Evolutionary conservation across 179 eudicot genomes (phyloP).

Genomic region (Silene vulgaris): DNA sequence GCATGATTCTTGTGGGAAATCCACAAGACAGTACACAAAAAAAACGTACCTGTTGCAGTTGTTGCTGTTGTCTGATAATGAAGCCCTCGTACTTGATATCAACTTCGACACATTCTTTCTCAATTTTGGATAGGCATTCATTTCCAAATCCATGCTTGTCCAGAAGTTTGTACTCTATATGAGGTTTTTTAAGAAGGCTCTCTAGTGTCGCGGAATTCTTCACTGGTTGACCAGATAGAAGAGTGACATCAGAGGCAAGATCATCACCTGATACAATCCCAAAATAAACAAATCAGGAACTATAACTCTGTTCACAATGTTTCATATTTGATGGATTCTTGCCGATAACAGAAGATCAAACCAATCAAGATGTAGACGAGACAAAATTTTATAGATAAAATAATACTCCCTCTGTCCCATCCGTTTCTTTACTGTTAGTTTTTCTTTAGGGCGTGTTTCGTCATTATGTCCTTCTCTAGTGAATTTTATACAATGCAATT

Average conservation of each 20-base stretch:
- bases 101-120: slow-evolving; percentile 86
- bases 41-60: slow-evolving; percentile 64
- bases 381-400: background rate
- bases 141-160: slow-evolving; percentile 90
- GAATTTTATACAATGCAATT: too few species aligned
- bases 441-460: too few species aligned
- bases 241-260: slow-evolving; percentile 57
- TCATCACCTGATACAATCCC: slow-evolving; percentile 55
- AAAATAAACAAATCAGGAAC: slow-evolving; percentile 7
- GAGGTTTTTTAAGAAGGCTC: slow-evolving; percentile 89
- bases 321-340: background rate
- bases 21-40: slow-evolving; percentile 1
- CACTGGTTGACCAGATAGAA: slow-evolving; percentile 73
- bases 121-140: slow-evolving; percentile 54
- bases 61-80: slow-evolving; percentile 75
- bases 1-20: background rate
- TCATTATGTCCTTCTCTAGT: too few species aligned
- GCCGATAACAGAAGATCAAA: background rate
- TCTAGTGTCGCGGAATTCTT: slow-evolving; percentile 69
- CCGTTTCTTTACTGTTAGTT: too few species aligned
- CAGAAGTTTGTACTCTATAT: slow-evolving; percentile 62
- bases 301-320: background rate
- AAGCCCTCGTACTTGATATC: slow-evolving; percentile 99
- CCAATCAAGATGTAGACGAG: background rate
- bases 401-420: too few species aligned